Conservation (phyloP, 2,329 filamentous ascomycete species). For the Neocucurbitaria cava region DNA sequence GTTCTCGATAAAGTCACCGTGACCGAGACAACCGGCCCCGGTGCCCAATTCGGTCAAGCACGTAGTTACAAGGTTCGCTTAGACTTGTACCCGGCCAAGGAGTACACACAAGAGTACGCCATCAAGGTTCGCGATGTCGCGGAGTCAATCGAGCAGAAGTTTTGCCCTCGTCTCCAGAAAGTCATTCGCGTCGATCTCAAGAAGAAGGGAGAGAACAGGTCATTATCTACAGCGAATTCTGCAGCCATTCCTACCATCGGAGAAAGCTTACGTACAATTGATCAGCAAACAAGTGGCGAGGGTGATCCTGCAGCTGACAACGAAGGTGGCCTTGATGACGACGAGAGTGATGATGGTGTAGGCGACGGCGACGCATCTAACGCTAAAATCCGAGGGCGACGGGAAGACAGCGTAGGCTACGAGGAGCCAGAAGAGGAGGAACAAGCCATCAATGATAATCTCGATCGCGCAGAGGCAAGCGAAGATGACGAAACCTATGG, state of each 20-base stretch:
- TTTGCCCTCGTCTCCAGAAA: slow-evolving; percentile 74
- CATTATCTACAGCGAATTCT: slow-evolving; percentile 56
- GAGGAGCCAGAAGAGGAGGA: slow-evolving; percentile 94
- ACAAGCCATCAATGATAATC: slow-evolving; percentile 71
- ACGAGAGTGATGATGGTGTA: slow-evolving; percentile 74
- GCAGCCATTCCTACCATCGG: slow-evolving; percentile 81
- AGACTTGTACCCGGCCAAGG: slow-evolving; percentile 81
- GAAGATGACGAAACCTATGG: slow-evolving; percentile 61
- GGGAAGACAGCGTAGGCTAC: slow-evolving; percentile 83
- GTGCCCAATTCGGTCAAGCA: slow-evolving; percentile 71
- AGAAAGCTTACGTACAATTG: slow-evolving; percentile 63
- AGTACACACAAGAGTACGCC: slow-evolving; percentile 86
- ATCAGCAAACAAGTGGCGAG: slow-evolving; percentile 57
- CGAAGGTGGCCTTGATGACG: slow-evolving; percentile 68
- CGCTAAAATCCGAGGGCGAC: slow-evolving; percentile 77
- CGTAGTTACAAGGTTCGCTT: slow-evolving; percentile 86
- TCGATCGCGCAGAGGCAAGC: slow-evolving; percentile 63
- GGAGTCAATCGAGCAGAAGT: slow-evolving; percentile 77
- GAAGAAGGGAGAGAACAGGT: slow-evolving; percentile 72
- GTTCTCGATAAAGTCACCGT: slow-evolving; percentile 83
- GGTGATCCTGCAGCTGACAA: slow-evolving; percentile 38
- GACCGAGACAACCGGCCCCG: slow-evolving; percentile 78
- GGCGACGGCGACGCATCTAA: slow-evolving; percentile 65
- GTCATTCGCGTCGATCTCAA: slow-evolving; percentile 78
- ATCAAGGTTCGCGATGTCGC: slow-evolving; percentile 81